Evolutionary conservation across 805 yeast genomes (phyloP).

Genomic region (Maudiozyma bulderi): DNA sequence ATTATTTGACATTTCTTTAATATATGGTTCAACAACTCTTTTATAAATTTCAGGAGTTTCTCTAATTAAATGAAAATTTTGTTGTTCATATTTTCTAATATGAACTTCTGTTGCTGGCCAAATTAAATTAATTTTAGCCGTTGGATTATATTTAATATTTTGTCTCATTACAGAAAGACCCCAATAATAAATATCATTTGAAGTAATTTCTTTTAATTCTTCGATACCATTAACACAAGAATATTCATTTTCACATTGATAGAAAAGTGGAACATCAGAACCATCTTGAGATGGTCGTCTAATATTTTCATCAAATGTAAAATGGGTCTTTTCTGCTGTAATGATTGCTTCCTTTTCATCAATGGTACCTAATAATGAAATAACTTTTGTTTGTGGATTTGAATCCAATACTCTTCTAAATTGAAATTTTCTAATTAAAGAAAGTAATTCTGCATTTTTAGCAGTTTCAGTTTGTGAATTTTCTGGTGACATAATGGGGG

Average conservation of each 20-base stretch:
- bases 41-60: constrained; percentile 77
- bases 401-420: constrained; percentile 39
- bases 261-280: constrained; percentile 11
- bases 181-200: constrained; percentile 84
- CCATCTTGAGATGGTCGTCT: constrained; percentile 30
- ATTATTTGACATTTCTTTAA: constrained; percentile 57
- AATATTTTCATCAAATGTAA: constrained; percentile 28
- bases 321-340: constrained; percentile 64
- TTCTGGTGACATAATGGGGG: neutral
- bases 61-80: constrained; percentile 44
- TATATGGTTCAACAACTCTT: constrained; percentile 61
- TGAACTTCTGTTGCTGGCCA: constrained; percentile 87
- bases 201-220: constrained; percentile 36
- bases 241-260: constrained; percentile 19
- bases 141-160: constrained; percentile 39
- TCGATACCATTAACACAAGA: constrained; percentile 25
- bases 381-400: constrained; percentile 56
- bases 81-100: constrained; percentile 58
- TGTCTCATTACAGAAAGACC: constrained; percentile 46
- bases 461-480: neutral
- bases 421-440: constrained; percentile 32
- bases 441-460: neutral
- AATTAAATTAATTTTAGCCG: constrained; percentile 64
- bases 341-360: constrained; percentile 54
- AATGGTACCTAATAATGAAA: constrained; percentile 62